These are phyloP conservation scores for Colletotrichum noveboracense DNA, from an alignment of 2,329 filamentous ascomycete genomes.

Conservation along the genomic window DNA sequence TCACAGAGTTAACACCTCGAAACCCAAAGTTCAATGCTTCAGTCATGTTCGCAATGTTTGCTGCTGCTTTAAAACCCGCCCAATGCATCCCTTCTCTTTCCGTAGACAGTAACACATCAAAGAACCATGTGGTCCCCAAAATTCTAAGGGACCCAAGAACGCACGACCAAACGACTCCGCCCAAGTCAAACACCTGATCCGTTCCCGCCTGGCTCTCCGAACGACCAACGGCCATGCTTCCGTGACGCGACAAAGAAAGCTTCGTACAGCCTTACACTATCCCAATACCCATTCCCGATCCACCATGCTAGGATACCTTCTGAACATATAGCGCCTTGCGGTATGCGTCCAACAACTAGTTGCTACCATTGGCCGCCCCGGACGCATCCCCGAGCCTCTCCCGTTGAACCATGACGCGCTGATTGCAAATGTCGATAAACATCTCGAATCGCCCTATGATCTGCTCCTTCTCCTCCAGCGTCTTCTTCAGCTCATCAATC, in stretches of 20 bases:
- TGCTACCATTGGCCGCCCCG: constrained; percentile 1
- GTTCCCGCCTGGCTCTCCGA: not conserved
- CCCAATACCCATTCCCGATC: constrained; percentile 13
- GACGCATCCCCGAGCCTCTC: constrained; percentile 47
- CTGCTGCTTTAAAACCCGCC: constrained; percentile 17
- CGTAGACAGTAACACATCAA: not conserved
- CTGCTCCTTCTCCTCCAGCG: constrained; percentile 67
- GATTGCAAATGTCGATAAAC: constrained; percentile 74
- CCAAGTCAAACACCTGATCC: constrained; percentile 13
- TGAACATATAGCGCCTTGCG: not conserved
- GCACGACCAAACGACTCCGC: constrained; percentile 11
- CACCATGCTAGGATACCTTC: constrained; percentile 20
- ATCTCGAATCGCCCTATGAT: constrained; percentile 70
- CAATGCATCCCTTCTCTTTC: constrained; percentile 15
- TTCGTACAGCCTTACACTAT: constrained; percentile 9
- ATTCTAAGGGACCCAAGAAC: constrained; percentile 12
- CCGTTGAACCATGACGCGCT: constrained; percentile 68
- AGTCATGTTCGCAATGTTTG: constrained; percentile 19
- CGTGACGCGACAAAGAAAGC: constrained; percentile 12
- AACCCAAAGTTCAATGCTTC: not conserved
- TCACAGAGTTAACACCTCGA: not conserved
- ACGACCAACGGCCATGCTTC: constrained; percentile 16
- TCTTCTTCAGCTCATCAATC: constrained; percentile 61
- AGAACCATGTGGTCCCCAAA: not conserved
- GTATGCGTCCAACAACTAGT: not conserved